Evolutionary conservation across 2,329 filamentous ascomycete genomes (phyloP), one percentile per base, ranked within the genome.

Genomic region (Aureobasidium sp.): DNA sequence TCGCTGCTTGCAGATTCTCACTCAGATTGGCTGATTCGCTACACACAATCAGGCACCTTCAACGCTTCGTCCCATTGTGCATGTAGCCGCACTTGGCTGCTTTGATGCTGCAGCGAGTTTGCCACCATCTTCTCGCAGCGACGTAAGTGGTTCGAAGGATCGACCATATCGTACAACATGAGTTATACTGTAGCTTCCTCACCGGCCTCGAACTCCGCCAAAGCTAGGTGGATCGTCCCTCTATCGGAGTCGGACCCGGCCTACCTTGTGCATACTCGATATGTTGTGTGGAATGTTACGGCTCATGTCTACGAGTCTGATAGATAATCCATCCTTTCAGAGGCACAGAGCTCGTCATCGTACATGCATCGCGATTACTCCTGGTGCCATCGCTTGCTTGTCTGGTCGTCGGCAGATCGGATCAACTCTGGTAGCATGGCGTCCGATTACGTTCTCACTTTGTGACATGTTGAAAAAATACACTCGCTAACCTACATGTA

Each of bases 391-490:
- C 39, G 27, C n/a, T 36, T 45, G 53, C 39, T 36, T 32, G 53
- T 36, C 29, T 57, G 30, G 30, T 11, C n/a, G n/a, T 29, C 39
- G 25, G 39, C 7, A 25, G 8, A 11, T 25, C 50, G 10, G 21
- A 7, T 30, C 53, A 21, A 45, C 3, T 57, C 39, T 45, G 39
- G 41, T 36, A 30, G 32, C 11, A 39, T 41, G 37, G 37, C 50
- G 50, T 41, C 25, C 14, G 53, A 27, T 57, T 21, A 29, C 39
- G 53, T 41, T 25, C n/a, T 11, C 30, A 32, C 5, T 45, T 57
- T 57, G 34, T 45, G 53, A 57, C 53, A 57, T 44, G 53, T 57
- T 41, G 37, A 30, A 57, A 57, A 57, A 21, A 45, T 57, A 57
- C 51, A 55, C 29, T 25, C 11, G 30, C 10, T 9, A 21, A 21